Conservation (phyloP, 148 eudicot species). For the Arctostaphylos glauca region DNA sequence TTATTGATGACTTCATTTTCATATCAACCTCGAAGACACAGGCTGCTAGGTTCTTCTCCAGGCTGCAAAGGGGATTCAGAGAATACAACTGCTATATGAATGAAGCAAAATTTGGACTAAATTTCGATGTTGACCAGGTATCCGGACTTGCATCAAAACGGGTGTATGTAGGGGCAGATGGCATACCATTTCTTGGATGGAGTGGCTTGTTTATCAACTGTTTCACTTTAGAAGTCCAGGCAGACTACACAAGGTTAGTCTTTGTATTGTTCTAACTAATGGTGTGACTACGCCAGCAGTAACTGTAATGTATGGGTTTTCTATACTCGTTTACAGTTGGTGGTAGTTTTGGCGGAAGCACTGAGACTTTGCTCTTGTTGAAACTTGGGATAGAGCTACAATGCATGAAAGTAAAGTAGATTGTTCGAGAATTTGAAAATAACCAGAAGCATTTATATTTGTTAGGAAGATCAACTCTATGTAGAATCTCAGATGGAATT, state of each 20-base stretch:
- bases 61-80: conserved; percentile 60
- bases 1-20: conserved; percentile 82
- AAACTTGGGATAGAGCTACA: neutral
- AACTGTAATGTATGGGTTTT: conserved; percentile 1
- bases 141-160: conserved; percentile 36
- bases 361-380: neutral
- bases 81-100: conserved; percentile 91
- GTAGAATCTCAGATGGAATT: neutral
- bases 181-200: conserved; percentile 71
- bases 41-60: conserved; percentile 58
- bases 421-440: neutral
- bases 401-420: neutral
- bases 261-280: neutral
- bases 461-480: neutral
- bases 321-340: neutral
- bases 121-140: conserved; percentile 40
- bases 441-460: neutral
- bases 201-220: conserved; percentile 90
- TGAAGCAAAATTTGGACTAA: conserved; percentile 59
- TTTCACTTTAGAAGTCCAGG: conserved; percentile 82
- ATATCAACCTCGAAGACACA: conserved; percentile 72
- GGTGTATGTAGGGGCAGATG: conserved; percentile 48
- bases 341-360: no score
- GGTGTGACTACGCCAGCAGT: neutral
- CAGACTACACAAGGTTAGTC: conserved; percentile 74